Percentiles rank a stretch among this genome's conserved stretches.
Conservation (phyloP, 768 basidiomycete genomes). For the Sistotremastrum niveocremeum region DNA sequence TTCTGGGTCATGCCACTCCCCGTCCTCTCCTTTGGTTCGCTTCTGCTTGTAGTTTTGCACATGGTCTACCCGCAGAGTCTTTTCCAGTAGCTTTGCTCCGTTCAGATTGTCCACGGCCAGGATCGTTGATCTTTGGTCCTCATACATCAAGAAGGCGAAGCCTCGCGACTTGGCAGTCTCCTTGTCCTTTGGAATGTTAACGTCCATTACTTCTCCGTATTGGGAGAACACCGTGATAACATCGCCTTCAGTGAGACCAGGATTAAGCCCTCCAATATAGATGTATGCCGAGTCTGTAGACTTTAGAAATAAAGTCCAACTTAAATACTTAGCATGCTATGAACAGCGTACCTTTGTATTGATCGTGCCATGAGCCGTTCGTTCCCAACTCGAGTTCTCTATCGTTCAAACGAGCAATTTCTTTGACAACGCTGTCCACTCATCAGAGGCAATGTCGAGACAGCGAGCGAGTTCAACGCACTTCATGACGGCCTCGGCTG, state of each 20-base stretch:
- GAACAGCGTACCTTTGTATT: slow-evolving; percentile 61
- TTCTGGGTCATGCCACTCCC: slow-evolving; percentile 77
- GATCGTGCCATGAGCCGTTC: slow-evolving; percentile 84
- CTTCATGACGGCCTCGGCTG: slow-evolving; percentile 45
- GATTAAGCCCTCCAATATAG: slow-evolving; percentile 79
- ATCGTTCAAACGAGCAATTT: slow-evolving; percentile 90
- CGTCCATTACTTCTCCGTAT: slow-evolving; percentile 95
- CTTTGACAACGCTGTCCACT: slow-evolving; percentile 63
- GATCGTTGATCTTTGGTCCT: slow-evolving; percentile 91
- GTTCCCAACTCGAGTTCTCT: slow-evolving; percentile 71
- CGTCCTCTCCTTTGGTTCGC: slow-evolving; percentile 61
- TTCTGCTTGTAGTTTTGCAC: slow-evolving; percentile 88
- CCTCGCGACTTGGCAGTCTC: slow-evolving; percentile 82
- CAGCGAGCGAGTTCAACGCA: slow-evolving; percentile 22
- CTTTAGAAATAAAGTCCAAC: slow-evolving; percentile 1
- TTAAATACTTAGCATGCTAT: background rate
- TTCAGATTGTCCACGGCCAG: slow-evolving; percentile 98
- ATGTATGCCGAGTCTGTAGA: slow-evolving; percentile 82
- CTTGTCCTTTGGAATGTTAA: slow-evolving; percentile 91
- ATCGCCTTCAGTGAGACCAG: slow-evolving; percentile 91
- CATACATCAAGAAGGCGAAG: slow-evolving; percentile 97
- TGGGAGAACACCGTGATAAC: slow-evolving; percentile 97
- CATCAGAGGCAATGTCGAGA: slow-evolving; percentile 6
- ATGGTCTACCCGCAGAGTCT: slow-evolving; percentile 84
- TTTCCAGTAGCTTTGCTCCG: slow-evolving; percentile 76